Conservation (phyloP, 2,329 filamentous ascomycete species). For the Xylariaceae sp. region DNA sequence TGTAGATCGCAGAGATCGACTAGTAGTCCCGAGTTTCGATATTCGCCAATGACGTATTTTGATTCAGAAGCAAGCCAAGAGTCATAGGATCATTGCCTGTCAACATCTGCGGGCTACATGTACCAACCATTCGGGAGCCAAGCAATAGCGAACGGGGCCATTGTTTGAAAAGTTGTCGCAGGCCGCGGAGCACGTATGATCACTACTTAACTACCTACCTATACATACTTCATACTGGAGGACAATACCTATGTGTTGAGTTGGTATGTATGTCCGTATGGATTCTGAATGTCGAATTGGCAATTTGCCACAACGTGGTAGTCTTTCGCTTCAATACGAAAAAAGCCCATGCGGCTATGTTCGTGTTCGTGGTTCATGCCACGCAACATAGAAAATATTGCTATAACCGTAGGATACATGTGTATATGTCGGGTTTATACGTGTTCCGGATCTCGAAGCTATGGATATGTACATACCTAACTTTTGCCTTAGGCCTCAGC, state of each 20-base stretch:
- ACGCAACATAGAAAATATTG: not conserved
- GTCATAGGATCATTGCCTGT: not conserved
- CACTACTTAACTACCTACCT: too few relatives aligned
- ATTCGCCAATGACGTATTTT: not conserved
- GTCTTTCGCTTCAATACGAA: not conserved
- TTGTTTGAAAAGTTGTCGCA: not conserved
- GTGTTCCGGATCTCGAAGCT: not conserved
- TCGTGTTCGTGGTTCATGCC: slow-evolving; percentile 16
- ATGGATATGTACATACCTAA: too few relatives aligned
- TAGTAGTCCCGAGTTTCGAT: not conserved
- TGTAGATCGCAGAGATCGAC: not conserved
- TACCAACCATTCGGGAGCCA: not conserved
- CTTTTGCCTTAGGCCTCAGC: not conserved
- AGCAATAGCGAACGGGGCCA: not conserved
- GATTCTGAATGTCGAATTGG: not conserved
- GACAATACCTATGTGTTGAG: too few relatives aligned
- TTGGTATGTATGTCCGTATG: too few relatives aligned
- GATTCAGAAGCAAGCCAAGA: not conserved
- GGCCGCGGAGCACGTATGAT: not conserved
- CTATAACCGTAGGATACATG: not conserved
- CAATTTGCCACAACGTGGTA: not conserved
- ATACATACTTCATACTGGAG: too few relatives aligned
- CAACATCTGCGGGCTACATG: not conserved
- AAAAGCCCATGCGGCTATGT: slow-evolving; percentile 1
- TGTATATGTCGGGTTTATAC: not conserved